A percentile compares a stretch with the other conserved stretches of the same genome.
phyloP scores from a whole-genome alignment of 352 stramenopile genomes.

The Phytophthora cryptogea region DNA sequence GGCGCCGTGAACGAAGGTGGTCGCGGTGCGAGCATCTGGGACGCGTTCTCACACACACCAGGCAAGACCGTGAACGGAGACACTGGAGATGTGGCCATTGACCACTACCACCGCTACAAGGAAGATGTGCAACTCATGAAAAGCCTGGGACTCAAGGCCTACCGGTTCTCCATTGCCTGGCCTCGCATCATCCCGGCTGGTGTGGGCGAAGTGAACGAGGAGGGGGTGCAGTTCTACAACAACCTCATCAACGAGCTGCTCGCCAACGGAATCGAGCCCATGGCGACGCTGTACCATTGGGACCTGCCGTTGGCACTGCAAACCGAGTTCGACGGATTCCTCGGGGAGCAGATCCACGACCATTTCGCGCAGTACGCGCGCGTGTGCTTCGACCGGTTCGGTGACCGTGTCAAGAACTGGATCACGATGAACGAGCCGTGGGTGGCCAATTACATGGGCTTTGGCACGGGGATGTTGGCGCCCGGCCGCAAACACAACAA shows the following conservation, averaged over 20 bases:
- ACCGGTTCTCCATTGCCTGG: conserved; percentile 93
- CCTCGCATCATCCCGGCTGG: conserved; percentile 91
- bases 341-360: conserved; percentile 43
- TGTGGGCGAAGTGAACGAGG: conserved; percentile 72
- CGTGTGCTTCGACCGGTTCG: conserved; percentile 90
- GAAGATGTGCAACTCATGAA: conserved; percentile 94
- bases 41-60: conserved; percentile 78
- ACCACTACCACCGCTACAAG: conserved; percentile 91
- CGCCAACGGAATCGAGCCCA: conserved; percentile 80
- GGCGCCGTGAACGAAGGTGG: conserved; percentile 81
- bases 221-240: conserved; percentile 92
- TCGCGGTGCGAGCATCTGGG: conserved; percentile 88
- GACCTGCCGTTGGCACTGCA: conserved; percentile 54
- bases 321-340: conserved; percentile 75
- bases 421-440: conserved; percentile 94
- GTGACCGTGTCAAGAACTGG: conserved; percentile 92
- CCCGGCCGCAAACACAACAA: conserved; percentile 53
- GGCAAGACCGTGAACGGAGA: conserved; percentile 73
- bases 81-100: conserved; percentile 85
- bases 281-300: conserved; percentile 92
- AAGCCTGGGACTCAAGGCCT: conserved; percentile 85
- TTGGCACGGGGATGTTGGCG: conserved; percentile 81
- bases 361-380: conserved; percentile 82
- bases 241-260: conserved; percentile 87
- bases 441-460: conserved; percentile 82